Conservation (phyloP, 108 stramenopile genomes). For the Asterionellopsis glacialis region DNA sequence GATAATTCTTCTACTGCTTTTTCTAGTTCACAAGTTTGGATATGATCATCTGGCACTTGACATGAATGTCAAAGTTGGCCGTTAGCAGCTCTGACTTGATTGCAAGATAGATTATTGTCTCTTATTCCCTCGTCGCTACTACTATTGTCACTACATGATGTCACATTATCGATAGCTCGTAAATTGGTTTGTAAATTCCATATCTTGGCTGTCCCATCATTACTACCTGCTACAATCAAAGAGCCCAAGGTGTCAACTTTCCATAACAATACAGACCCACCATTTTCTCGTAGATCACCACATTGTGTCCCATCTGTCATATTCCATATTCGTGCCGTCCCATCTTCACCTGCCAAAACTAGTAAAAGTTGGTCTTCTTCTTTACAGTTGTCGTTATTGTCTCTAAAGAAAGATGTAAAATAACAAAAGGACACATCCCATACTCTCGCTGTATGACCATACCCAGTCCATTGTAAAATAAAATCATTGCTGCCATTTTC, state of each 20-base stretch:
- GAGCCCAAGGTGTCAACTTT: slow-evolving; percentile 26
- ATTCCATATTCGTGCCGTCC: slow-evolving; percentile 61
- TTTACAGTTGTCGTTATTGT: neutral
- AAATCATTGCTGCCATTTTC: too few species aligned
- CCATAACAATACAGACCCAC: slow-evolving; percentile 45
- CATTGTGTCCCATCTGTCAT: slow-evolving; percentile 26
- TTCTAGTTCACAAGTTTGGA: too few species aligned
- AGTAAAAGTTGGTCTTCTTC: too few species aligned
- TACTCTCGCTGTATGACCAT: slow-evolving; percentile 73
- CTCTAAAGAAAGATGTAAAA: neutral
- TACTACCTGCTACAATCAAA: slow-evolving; percentile 47
- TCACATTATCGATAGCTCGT: too few species aligned
- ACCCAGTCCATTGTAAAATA: slow-evolving; percentile 49
- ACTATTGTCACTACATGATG: too few species aligned
- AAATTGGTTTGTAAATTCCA: slow-evolving; percentile 18
- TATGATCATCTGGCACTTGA: neutral
- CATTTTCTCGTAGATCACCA: slow-evolving; percentile 10
- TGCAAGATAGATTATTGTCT: neutral
- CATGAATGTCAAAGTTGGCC: neutral
- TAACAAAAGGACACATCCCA: slow-evolving; percentile 54
- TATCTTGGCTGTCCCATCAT: slow-evolving; percentile 61
- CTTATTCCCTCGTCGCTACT: too few species aligned
- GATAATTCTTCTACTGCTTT: too few species aligned
- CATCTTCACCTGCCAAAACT: slow-evolving; percentile 46
- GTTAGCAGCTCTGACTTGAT: neutral